Evolutionary conservation across 257 asterid species (phyloP), one percentile per base, ranked within the genome.

Genomic region (Fraxinus quadrangulata): DNA sequence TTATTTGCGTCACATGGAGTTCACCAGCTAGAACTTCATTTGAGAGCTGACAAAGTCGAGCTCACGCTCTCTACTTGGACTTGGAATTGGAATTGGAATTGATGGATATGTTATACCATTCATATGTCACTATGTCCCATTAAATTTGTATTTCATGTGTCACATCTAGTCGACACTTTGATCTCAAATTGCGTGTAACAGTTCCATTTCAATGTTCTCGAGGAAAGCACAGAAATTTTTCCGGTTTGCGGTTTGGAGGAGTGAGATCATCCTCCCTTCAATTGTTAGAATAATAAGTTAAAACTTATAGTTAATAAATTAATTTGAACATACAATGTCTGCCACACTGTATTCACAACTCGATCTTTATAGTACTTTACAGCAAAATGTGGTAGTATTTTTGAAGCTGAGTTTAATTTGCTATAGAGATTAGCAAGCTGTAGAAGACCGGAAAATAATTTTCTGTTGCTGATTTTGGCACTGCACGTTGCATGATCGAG

Each of bases 401-500:
- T 19, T 54, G 26, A 54, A 54, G 19, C 8, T n/a, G 23, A n/a
- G 0, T 56, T 56, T 56, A 56, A 56, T 61, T 61, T 61, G 6
- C 33, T 61, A 24, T 14, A 61, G 13, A 61, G 33, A 21, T 61
- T 24, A 61, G 33, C 31, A 61, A 61, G 68, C 68, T 61, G 68
- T 61, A 23, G 68, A 61, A 10, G 68, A 24, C 33, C 68, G 26
- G 33, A 61, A 23, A 61, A 61, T 61, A 6, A 24, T 61, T 61
- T 61, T 61, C 14, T 61, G 68, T 23, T 61, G 68, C 30, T 61
- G 68, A 61, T 61, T 61, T 21, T 78, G 83, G 28, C 71, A 80
- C 33, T 85, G 89, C 13, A 75, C 81, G 33, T 83, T 81, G 39
- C 89, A 83, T 71, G 78, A 61, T 2, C 83, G 89, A 79, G 93